Conservation (phyloP, 345 rosid genomes). For the Syzygium grande region DNA sequence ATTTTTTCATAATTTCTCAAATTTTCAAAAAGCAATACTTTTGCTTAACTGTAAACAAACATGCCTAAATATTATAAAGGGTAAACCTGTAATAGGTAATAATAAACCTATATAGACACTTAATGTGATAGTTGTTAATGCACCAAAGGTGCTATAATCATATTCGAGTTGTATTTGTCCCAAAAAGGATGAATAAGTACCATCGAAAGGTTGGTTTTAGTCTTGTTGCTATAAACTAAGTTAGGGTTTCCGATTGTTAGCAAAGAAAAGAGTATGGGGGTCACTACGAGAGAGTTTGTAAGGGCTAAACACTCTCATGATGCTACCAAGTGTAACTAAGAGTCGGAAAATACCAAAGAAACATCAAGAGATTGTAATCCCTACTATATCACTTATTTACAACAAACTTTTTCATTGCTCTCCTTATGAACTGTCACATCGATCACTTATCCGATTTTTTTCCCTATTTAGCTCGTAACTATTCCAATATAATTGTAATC, state of each 20-base stretch:
- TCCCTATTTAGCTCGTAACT: not conserved
- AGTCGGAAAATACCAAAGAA: not conserved
- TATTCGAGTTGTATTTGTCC: not conserved
- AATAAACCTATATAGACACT: not conserved
- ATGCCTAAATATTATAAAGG: not conserved
- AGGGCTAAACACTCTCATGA: too few species aligned
- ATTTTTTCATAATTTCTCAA: not conserved
- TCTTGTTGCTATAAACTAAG: not conserved
- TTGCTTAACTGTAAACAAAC: not conserved
- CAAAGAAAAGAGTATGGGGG: not conserved
- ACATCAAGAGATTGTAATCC: not conserved
- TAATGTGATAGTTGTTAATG: not conserved
- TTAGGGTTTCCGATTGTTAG: not conserved
- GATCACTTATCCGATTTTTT: not conserved
- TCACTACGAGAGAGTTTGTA: not conserved
- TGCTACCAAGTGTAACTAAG: not conserved
- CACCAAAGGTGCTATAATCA: not conserved
- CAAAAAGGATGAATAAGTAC: not conserved
- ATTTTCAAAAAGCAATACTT: not conserved
- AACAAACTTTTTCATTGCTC: rapidly evolving
- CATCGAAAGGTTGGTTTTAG: not conserved
- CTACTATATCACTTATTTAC: not conserved
- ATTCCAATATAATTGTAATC: not conserved
- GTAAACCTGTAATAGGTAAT: not conserved
- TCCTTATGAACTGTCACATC: not conserved